Conservation (phyloP, 2,329 filamentous ascomycete genomes). For the Alternaria gansuensis region DNA sequence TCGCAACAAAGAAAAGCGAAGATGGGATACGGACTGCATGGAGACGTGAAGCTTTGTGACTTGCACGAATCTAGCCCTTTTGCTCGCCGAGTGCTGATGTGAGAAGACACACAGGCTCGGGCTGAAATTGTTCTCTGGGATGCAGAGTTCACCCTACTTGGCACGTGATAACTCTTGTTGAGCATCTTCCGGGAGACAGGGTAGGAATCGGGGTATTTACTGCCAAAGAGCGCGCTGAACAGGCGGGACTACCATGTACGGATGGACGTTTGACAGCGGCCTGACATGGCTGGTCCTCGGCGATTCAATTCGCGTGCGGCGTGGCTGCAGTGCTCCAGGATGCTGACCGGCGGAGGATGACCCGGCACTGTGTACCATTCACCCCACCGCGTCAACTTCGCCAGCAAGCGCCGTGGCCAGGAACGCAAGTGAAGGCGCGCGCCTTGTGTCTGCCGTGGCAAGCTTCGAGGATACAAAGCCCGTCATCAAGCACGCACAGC, state of each 20-base stretch:
- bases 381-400: slow-evolving; percentile 24
- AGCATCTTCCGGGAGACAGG: slow-evolving; percentile 6
- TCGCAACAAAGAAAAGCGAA: slow-evolving; percentile 13
- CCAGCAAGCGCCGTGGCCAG: slow-evolving; percentile 14
- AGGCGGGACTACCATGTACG: too few relatives aligned
- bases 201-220: background rate
- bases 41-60: slow-evolving; percentile 3
- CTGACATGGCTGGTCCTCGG: slow-evolving; percentile 16
- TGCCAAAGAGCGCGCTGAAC: background rate
- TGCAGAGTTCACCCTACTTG: background rate
- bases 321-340: slow-evolving; percentile 3
- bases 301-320: slow-evolving; percentile 10
- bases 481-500: slow-evolving; percentile 6
- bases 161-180: slow-evolving; percentile 14
- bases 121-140: slow-evolving; percentile 15
- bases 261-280: slow-evolving; percentile 8
- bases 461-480: slow-evolving; percentile 8
- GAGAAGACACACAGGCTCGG: slow-evolving; percentile 17
- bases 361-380: slow-evolving; percentile 19
- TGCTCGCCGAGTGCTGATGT: slow-evolving; percentile 23
- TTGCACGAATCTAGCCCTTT: background rate
- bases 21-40: background rate
- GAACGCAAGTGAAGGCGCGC: slow-evolving; percentile 1
- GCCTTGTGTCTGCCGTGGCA: slow-evolving; percentile 10
- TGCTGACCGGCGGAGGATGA: slow-evolving; percentile 24